Evolutionary conservation across 148 eudicot species (phyloP), one percentile per base, ranked within the genome.

Genomic region (Suaeda aralocaspica): DNA sequence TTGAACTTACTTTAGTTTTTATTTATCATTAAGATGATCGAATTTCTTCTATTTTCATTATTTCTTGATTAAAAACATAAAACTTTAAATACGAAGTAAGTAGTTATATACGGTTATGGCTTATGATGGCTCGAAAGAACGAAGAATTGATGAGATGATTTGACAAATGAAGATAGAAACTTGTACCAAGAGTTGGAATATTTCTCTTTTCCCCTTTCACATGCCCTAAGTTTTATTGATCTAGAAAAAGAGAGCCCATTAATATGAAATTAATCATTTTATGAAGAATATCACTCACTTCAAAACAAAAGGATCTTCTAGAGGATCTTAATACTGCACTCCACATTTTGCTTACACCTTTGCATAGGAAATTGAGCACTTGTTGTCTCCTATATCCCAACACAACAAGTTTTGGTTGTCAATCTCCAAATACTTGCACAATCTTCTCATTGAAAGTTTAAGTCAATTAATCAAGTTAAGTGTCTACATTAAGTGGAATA

Each of bases 241-340:
- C 55, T 25, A 59, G 46, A 56, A 34, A 69, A 39, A 41, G n/a
- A n/a, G n/a, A n/a, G n/a, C n/a, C n/a, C n/a, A n/a, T n/a, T n/a
- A n/a, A n/a, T n/a, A n/a, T n/a, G n/a, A n/a, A n/a, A n/a, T n/a
- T n/a, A n/a, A n/a, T n/a, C n/a, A n/a, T n/a, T n/a, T n/a, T n/a
- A n/a, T n/a, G n/a, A n/a, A n/a, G n/a, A n/a, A n/a, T n/a, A n/a
- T n/a, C n/a, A n/a, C n/a, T n/a, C n/a, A n/a, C n/a, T n/a, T n/a
- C n/a, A n/a, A n/a, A n/a, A n/a, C n/a, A n/a, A n/a, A n/a, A n/a
- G n/a, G n/a, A n/a, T n/a, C 7, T 10, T 59, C n/a, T 44, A 45
- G 18, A 69, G 48, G 64, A 29, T 59, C 56, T 70, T 70, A 5
- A 28, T 44, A 58, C 64, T 59, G 25, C 42, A 29, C 64, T 59